Conservation (phyloP, 768 basidiomycete genomes). For the Boletus pseudo-olivaceus region DNA sequence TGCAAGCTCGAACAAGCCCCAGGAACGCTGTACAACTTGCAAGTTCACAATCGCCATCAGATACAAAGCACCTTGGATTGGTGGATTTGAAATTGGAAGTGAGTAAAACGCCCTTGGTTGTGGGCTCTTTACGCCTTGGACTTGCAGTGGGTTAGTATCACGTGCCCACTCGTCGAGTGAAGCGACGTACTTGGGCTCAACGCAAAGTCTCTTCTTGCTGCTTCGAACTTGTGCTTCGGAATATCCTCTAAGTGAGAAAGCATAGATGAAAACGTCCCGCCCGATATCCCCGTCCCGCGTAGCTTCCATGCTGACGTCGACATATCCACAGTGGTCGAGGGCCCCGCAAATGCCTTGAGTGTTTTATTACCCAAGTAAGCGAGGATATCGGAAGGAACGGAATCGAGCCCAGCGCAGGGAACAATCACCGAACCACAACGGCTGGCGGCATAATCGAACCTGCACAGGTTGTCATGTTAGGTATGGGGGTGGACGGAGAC, state of each 20-base stretch:
- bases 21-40: slow-evolving; percentile 53
- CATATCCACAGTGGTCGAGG: slow-evolving; percentile 40
- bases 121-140: slow-evolving; percentile 31
- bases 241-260: slow-evolving; percentile 31
- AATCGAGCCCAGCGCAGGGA: slow-evolving; percentile 76
- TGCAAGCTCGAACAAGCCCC: slow-evolving; percentile 45
- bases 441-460: slow-evolving; percentile 69
- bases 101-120: slow-evolving; percentile 32
- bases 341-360: slow-evolving; percentile 47
- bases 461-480: slow-evolving; percentile 29
- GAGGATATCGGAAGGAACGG: slow-evolving; percentile 69
- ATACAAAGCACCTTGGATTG: slow-evolving; percentile 39
- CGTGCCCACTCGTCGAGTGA: not conserved
- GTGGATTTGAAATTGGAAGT: slow-evolving; percentile 33
- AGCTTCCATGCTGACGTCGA: slow-evolving; percentile 51
- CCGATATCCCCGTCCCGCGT: slow-evolving; percentile 34
- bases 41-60: slow-evolving; percentile 45
- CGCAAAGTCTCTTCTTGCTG: slow-evolving; percentile 35
- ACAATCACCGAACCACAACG: slow-evolving; percentile 73
- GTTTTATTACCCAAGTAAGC: slow-evolving; percentile 68
- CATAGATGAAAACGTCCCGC: slow-evolving; percentile 36
- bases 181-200: slow-evolving; percentile 42
- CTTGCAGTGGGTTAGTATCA: slow-evolving; percentile 20
- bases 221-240: slow-evolving; percentile 28
- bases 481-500: slow-evolving; percentile 1